Evolutionary conservation across 2,329 filamentous ascomycete genomes (phyloP).

Genomic region (Pyrenochaeta sp.): DNA sequence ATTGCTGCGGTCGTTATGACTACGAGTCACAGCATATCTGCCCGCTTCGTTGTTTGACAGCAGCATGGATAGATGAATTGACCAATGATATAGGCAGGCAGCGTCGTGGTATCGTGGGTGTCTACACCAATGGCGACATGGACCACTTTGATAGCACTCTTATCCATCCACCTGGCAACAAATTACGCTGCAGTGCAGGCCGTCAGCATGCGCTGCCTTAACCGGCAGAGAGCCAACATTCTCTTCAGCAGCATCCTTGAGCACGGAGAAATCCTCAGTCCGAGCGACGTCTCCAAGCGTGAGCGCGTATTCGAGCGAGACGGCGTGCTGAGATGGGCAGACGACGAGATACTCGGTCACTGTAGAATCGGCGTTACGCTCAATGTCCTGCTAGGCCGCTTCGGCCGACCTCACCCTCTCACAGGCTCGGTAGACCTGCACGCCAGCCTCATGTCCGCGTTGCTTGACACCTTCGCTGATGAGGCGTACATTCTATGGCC

Average conservation of each 20-base stretch:
- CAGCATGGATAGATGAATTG: conserved; percentile 19
- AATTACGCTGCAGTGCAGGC: conserved; percentile 87
- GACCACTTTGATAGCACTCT: conserved; percentile 72
- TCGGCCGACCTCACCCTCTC: conserved; percentile 28
- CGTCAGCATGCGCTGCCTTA: conserved; percentile 84
- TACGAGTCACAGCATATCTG: conserved; percentile 4
- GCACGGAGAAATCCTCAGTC: conserved; percentile 62
- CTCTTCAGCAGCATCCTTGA: conserved; percentile 65
- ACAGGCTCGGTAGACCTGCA: conserved; percentile 36
- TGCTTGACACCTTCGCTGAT: conserved; percentile 60
- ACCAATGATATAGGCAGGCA: conserved; percentile 65
- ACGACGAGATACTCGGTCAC: conserved; percentile 57
- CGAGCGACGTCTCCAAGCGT: conserved; percentile 67
- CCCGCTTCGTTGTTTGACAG: conserved; percentile 3
- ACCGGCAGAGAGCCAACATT: conserved; percentile 84
- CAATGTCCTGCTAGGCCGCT: conserved; percentile 39
- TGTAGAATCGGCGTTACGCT: conserved; percentile 63
- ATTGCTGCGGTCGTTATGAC: conserved; percentile 4
- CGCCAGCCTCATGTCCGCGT: conserved; percentile 51
- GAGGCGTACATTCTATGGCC: conserved; percentile 70
- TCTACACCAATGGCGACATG: conserved; percentile 76
- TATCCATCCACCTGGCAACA: conserved; percentile 78
- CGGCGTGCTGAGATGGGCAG: conserved; percentile 67
- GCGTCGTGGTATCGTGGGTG: conserved; percentile 78
- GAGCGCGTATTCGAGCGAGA: conserved; percentile 70